Percentiles rank a stretch among this genome's conserved stretches.
Evolutionary conservation across 306 rosid species (phyloP).

Genomic region (Fagus sylvatica): DNA sequence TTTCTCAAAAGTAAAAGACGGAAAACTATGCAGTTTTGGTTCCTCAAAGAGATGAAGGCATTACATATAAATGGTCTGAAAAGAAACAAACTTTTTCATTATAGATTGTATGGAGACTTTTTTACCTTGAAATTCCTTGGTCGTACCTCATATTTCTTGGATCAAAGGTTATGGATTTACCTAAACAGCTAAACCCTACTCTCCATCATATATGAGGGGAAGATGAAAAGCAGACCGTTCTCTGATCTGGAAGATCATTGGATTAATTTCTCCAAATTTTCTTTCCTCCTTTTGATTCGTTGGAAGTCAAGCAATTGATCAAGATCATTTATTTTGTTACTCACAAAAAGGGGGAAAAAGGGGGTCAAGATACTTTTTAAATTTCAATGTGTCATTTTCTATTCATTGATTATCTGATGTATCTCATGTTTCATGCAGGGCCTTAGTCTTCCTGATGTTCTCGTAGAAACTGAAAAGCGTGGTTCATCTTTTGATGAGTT

Average conservation of each 20-base stretch:
- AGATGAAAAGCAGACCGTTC: background rate
- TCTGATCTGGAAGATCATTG: background rate
- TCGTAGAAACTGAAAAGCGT: conserved; percentile 82
- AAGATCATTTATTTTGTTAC: background rate
- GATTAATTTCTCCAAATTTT: background rate
- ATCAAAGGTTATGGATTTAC: background rate
- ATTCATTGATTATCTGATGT: background rate
- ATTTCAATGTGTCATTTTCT: background rate
- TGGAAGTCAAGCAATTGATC: background rate
- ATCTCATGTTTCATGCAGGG: conserved; percentile 46
- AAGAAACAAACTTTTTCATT: background rate
- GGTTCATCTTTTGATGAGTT: conserved; percentile 87
- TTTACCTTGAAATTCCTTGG: background rate
- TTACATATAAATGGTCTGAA: background rate
- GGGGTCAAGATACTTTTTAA: background rate
- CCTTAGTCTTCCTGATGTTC: conserved; percentile 74
- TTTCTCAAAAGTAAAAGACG: conserved; percentile 3
- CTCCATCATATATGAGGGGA: background rate
- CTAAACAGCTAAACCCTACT: background rate
- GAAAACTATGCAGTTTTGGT: conserved; percentile 16
- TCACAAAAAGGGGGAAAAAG: no score
- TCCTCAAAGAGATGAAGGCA: conserved; percentile 9
- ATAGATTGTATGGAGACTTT: background rate
- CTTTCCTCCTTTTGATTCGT: background rate
- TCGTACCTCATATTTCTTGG: background rate